Conservation (phyloP, 805 yeast species). For the Candida broadrunensis region DNA sequence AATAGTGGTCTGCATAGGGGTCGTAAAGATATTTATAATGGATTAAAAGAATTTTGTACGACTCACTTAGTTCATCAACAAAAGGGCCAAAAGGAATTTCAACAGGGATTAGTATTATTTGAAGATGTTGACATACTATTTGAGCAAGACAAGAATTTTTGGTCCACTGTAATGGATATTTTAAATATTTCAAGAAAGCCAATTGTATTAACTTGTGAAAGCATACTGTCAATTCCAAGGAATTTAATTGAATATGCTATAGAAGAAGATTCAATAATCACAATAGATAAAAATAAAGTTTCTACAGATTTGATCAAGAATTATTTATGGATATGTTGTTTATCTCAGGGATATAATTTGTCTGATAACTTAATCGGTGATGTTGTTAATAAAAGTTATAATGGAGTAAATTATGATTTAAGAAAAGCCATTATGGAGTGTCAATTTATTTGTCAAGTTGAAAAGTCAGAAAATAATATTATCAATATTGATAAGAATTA, state of each 20-base stretch:
- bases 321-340: slow-evolving; percentile 42
- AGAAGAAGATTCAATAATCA: slow-evolving; percentile 38
- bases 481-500: not conserved
- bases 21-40: slow-evolving; percentile 63
- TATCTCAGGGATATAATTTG: slow-evolving; percentile 32
- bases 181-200: slow-evolving; percentile 66
- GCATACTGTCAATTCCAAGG: slow-evolving; percentile 45
- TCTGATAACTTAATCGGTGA: slow-evolving; percentile 22
- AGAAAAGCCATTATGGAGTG: slow-evolving; percentile 45
- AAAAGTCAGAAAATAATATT: not conserved
- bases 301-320: slow-evolving; percentile 15
- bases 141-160: slow-evolving; percentile 75
- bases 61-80: slow-evolving; percentile 66
- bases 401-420: slow-evolving; percentile 35
- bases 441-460: slow-evolving; percentile 36
- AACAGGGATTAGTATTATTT: slow-evolving; percentile 67
- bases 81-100: slow-evolving; percentile 27
- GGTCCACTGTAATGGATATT: slow-evolving; percentile 67
- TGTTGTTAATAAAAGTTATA: slow-evolving; percentile 17
- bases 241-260: slow-evolving; percentile 44
- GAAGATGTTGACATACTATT: slow-evolving; percentile 86
- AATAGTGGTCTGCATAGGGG: slow-evolving; percentile 74
- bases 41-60: slow-evolving; percentile 76
- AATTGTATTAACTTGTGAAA: slow-evolving; percentile 62
- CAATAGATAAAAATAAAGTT: slow-evolving; percentile 20